Evolutionary conservation across 495 filamentous ascomycete genomes (phyloP).

Genomic region (Penicillium diatomitis): DNA sequence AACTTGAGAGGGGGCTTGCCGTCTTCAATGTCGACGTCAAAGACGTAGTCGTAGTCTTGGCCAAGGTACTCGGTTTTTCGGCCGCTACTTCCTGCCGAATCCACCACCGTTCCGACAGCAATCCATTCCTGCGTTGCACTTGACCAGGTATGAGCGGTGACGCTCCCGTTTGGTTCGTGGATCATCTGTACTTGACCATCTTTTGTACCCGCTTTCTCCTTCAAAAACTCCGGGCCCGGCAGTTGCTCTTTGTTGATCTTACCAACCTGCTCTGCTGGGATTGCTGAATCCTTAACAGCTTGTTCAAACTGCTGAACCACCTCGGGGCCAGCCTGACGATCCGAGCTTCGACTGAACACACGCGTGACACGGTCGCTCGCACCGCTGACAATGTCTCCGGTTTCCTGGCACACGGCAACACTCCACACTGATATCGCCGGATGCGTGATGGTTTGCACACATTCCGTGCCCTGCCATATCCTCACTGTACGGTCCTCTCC

Average conservation of each 20-base stretch:
- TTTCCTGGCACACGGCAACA: slow-evolving; percentile 70
- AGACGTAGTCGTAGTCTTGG: slow-evolving; percentile 94
- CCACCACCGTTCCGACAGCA: slow-evolving; percentile 87
- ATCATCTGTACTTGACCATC: slow-evolving; percentile 95
- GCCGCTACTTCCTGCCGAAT: slow-evolving; percentile 73
- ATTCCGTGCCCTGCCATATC: slow-evolving; percentile 74
- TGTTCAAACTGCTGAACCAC: slow-evolving; percentile 63
- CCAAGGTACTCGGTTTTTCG: slow-evolving; percentile 66
- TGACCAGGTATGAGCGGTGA: slow-evolving; percentile 80
- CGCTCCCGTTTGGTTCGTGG: slow-evolving; percentile 62
- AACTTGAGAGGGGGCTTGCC: slow-evolving; percentile 90
- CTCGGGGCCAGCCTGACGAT: slow-evolving; percentile 57
- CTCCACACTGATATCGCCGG: slow-evolving; percentile 96
- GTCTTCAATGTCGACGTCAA: slow-evolving; percentile 96
- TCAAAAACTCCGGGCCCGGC: slow-evolving; percentile 76
- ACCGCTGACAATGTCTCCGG: slow-evolving; percentile 85
- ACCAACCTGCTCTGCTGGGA: slow-evolving; percentile 72
- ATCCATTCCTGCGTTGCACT: slow-evolving; percentile 60
- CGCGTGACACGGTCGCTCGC: slow-evolving; percentile 83
- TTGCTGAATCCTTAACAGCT: slow-evolving; percentile 70
- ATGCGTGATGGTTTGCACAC: slow-evolving; percentile 93
- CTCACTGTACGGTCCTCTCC: slow-evolving; percentile 88
- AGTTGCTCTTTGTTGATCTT: slow-evolving; percentile 85
- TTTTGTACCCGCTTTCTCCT: slow-evolving; percentile 71
- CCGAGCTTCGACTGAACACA: slow-evolving; percentile 67